These are phyloP conservation scores for Musa beccarii DNA, from an alignment of 176 grass and related monocot species.

Conservation along the genomic window DNA sequence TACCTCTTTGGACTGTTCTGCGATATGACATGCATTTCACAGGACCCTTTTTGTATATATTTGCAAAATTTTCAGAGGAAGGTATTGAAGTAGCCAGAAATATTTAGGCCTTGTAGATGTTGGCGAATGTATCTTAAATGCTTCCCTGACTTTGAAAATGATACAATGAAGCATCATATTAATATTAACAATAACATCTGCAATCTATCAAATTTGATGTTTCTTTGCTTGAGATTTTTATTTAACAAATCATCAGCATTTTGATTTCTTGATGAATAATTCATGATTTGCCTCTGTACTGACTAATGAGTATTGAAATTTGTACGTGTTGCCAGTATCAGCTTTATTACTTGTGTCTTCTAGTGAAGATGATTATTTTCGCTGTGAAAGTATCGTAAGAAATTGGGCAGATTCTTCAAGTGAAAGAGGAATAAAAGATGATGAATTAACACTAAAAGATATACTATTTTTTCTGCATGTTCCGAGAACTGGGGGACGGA, in stretches of 20 bases:
- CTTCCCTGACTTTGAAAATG: too few species aligned
- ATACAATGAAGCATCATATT: background rate
- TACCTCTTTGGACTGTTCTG: too few species aligned
- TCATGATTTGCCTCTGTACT: background rate
- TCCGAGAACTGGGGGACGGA: constrained; percentile 79
- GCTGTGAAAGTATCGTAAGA: constrained; percentile 51
- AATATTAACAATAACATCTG: background rate
- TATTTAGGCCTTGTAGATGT: too few species aligned
- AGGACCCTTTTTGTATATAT: too few species aligned
- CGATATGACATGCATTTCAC: too few species aligned
- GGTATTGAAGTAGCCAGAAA: too few species aligned
- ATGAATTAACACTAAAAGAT: constrained; percentile 68
- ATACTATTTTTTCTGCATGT: constrained; percentile 95
- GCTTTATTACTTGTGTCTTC: background rate
- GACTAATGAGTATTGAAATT: background rate
- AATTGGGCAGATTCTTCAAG: constrained; percentile 46
- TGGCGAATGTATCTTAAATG: too few species aligned
- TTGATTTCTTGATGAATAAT: background rate
- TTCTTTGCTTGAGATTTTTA: background rate
- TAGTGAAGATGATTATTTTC: constrained; percentile 29
- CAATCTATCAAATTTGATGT: background rate
- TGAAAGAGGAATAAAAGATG: constrained; percentile 29
- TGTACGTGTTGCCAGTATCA: background rate
- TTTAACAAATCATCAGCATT: background rate
- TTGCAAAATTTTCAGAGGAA: too few species aligned